Percentiles rank a stretch among this genome's conserved stretches.
Evolutionary conservation across 2,329 filamentous ascomycete genomes (phyloP).

Genomic region (Alternaria atra): DNA sequence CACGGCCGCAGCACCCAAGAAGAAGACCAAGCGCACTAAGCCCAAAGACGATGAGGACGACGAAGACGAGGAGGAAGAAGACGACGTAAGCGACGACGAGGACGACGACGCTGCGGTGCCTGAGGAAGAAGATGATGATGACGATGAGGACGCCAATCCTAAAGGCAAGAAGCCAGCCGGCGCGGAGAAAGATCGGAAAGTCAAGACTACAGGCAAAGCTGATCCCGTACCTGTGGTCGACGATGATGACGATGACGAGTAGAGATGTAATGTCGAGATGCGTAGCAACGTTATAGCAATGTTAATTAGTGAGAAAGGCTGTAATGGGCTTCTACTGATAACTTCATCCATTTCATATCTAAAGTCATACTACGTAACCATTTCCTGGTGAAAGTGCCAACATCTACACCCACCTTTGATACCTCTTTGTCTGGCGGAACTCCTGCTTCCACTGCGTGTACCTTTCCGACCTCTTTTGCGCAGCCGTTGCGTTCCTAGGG

Average conservation of each 20-base stretch:
- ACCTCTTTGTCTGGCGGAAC: conserved; percentile 33
- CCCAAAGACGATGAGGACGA: conserved; percentile 43
- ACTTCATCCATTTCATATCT: background rate
- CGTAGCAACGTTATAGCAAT: background rate
- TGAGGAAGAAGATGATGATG: conserved; percentile 44
- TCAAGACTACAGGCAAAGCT: conserved; percentile 39
- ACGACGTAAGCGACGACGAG: conserved; percentile 23
- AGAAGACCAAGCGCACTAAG: conserved; percentile 46
- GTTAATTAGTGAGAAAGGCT: background rate
- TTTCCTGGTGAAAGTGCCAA: background rate
- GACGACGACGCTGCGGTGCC: conserved; percentile 12
- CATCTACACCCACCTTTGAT: conserved; percentile 31
- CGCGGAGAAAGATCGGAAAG: conserved; percentile 46
- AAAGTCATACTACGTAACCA: background rate
- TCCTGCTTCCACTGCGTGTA: conserved; percentile 28
- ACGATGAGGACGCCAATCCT: conserved; percentile 46
- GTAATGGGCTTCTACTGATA: background rate
- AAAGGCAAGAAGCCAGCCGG: conserved; percentile 49
- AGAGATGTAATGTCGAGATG: background rate
- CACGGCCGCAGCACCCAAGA: conserved; percentile 41
- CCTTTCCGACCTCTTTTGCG: conserved; percentile 30
- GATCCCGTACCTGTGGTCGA: conserved; percentile 45
- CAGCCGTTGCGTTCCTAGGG: conserved; percentile 35
- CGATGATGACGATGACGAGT: conserved; percentile 43
- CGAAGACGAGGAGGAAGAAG: conserved; percentile 42